Evolutionary conservation across 306 rosid species (phyloP), one percentile per base, ranked within the genome.

Genomic region (Gynostemma pentaphyllum): DNA sequence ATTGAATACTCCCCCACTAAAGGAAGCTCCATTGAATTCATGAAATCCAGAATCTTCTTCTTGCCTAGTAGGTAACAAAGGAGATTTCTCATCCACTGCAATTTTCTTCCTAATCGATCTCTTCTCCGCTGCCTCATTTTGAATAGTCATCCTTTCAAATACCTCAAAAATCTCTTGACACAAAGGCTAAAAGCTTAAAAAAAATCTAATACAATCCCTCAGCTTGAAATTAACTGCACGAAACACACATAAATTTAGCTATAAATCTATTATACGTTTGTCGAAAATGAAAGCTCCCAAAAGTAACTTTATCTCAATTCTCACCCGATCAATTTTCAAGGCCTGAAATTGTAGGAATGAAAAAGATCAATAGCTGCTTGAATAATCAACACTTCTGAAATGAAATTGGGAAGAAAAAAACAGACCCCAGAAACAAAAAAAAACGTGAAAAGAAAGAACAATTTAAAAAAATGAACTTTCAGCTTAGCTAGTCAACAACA

Each of bases 1-100:
- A 47, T 79, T 79, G 48, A 79, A 79, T 9, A 79, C 83, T 18
- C 68, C 71, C 11, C 80, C 78, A 40, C 37, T 47, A 11, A 75
- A 68, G 5, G 80, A 79, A 28, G 78, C 80, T 45, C 83, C 78
- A 22, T 9, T 36, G 47, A 41, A 46, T 40, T 65, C 69, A 45
- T 26, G 26, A 48, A 54, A 41, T 47, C 69, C 74, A 37, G 13
- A 11, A 28, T 24, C 54, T 11, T 62, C 68, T n/a, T 62, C 68
- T 28, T 41, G 48, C 18, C 36, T 65, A n/a, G 8, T 63, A 15
- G 69, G 68, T 41, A 79, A 68, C 68, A 79, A 68, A 45, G 75
- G 79, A 30, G 71, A 30, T 59, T 70, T 61, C 66, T 41, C 73
- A 32, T 52, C 69, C 9, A 29, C 68, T 16, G 4, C 9, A 42